Conservation (phyloP, 148 eudicot species). For the Amaranthus hypochondriacus region DNA sequence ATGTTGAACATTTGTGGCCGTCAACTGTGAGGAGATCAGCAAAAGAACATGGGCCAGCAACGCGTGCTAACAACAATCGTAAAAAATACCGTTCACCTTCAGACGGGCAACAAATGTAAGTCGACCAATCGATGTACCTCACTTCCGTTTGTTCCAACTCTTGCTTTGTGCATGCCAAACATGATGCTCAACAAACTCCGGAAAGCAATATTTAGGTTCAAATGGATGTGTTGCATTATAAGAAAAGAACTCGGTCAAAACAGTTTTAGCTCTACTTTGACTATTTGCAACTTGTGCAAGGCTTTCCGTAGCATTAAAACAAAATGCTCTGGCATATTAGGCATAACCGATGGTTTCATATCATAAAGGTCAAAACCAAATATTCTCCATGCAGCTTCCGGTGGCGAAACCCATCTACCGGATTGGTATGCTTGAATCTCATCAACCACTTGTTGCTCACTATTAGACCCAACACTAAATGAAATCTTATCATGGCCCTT, state of each 20-base stretch:
- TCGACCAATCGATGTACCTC: not conserved
- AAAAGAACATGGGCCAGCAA: not conserved
- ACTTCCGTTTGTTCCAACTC: not conserved
- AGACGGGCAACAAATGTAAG: not conserved
- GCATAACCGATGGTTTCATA: not conserved
- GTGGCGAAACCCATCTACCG: constrained; percentile 10
- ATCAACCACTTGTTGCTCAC: not conserved
- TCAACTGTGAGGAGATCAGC: not conserved
- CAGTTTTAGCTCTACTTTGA: not conserved
- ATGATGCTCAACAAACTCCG: not conserved
- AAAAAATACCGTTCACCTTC: not conserved
- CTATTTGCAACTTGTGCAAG: not conserved
- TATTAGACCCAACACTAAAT: not conserved
- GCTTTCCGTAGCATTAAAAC: not conserved
- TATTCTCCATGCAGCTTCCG: not conserved
- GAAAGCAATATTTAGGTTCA: not conserved
- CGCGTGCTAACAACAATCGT: not conserved
- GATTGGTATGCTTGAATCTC: constrained; percentile 13
- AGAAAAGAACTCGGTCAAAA: not conserved
- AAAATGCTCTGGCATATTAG: not conserved
- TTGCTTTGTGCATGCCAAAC: not conserved
- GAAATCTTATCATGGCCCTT: constrained; percentile 16
- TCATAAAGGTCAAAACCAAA: not conserved
- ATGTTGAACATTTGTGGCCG: not conserved
- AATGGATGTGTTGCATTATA: not conserved